Evolutionary conservation across 495 filamentous ascomycete species (phyloP), one percentile per base, ranked within the genome.

Genomic region (Neurospora discreta): DNA sequence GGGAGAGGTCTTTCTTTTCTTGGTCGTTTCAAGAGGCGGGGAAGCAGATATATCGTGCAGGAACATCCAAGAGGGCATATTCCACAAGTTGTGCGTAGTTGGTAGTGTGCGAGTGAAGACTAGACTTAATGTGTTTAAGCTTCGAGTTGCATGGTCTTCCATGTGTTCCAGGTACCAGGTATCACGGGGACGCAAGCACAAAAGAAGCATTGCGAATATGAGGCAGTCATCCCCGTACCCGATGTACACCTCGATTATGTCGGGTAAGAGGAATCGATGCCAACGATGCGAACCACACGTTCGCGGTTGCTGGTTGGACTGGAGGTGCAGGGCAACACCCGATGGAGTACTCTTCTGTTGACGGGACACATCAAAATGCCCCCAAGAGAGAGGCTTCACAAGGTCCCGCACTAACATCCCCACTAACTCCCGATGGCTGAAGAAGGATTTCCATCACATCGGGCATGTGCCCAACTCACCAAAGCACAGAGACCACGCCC

Each of bases 311-410:
- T 26, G 13, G 13, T 18, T 65, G 52, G 26, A 33, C 13, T 36
- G 0, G 52, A 30, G 52, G 52, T 65, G 52, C 52, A n/a, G n/a
- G n/a, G n/a, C n/a, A 33, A 65, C 26, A 65, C 18, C 52, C 23
- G 52, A 30, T 0, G 16, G 1, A 1, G 33, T 26, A 2, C 2
- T 26, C 3, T 1, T 30, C 52, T 60, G 52, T 30, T 60, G 33
- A 65, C 5, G 26, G 26, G 20, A 5, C 2, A 58, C 46, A 1
- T 58, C 0, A 15, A 58, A 15, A 26, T 15, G 1, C 4, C 44
- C 2, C 20, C n/a, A 13, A 23, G 13, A 2, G n/a, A 23, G 0
- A 0, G 1, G 8, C 18, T 7, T 20, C 20, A 5, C 1, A 1
- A 11, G 26, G 26, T 60, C 5, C 15, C 9, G 26, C 52, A 65